These are phyloP conservation scores for Leptographium procerum DNA, from an alignment of 2,329 filamentous ascomycete species.

Conservation along the genomic window DNA sequence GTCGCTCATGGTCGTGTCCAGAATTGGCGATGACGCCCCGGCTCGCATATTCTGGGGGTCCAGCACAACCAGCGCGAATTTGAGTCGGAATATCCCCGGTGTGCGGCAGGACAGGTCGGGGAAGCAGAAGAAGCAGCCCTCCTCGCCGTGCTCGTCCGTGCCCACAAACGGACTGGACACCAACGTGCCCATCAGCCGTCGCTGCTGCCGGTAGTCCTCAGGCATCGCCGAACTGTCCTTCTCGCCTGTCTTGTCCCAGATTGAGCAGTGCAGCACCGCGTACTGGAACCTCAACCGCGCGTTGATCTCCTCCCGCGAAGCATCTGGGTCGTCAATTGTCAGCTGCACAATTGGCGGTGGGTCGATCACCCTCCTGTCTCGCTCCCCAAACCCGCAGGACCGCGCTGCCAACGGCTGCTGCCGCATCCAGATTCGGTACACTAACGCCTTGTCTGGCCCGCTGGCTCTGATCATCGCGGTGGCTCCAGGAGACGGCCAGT, in stretches of 20 bases:
- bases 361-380: constrained; percentile 71
- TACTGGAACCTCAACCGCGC: constrained; percentile 47
- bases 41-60: constrained; percentile 47
- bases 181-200: constrained; percentile 68
- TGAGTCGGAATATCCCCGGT: constrained; percentile 62
- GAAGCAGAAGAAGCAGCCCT: constrained; percentile 80
- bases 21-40: constrained; percentile 39
- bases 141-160: constrained; percentile 57
- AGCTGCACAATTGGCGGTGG: constrained; percentile 75
- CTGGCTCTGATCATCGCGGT: neutral
- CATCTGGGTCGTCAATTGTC: constrained; percentile 45
- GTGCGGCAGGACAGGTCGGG: constrained; percentile 72
- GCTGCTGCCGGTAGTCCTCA: constrained; percentile 59
- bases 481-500: neutral
- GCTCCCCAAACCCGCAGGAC: constrained; percentile 73
- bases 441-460: neutral
- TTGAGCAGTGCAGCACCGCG: constrained; percentile 64
- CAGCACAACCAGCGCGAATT: constrained; percentile 62
- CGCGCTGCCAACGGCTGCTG: constrained; percentile 70
- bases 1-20: constrained; percentile 48
- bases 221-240: constrained; percentile 62
- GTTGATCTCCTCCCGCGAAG: constrained; percentile 44
- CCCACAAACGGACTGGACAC: constrained; percentile 69
- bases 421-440: constrained; percentile 47
- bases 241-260: constrained; percentile 58